Base-by-base conservation (phyloP, 495 filamentous ascomycete genomes). In the Penicillium riverlandense region DNA sequence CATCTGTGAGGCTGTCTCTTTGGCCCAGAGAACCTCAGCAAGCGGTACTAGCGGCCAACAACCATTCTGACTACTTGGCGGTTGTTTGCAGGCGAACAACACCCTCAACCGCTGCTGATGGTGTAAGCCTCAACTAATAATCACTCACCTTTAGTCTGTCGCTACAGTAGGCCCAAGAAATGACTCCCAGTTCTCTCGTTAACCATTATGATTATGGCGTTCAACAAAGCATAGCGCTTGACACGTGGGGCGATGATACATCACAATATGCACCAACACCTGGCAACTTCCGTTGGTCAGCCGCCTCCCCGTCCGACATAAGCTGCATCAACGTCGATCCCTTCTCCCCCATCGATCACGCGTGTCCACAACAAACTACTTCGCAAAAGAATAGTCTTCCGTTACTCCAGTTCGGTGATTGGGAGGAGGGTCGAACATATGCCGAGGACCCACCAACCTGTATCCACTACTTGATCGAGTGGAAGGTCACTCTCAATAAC, bases 401-500 rank as follows among this genome's bases (percentile, higher is more conserved):
- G 29, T 43, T 49, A 22, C 50, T 53, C 32, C 11, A 37, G 14
- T 38, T 48, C 30, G 34, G 29, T 35, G 44, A 52, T 33, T 54
- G 31, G 52, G 47, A 54, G 15, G 44, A 54, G 35, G 43, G 41
- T 41, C 16, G 33, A 40, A 29, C 33, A 39, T 41, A 22, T 22
- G 22, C 3, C 22, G 22, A 22, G 22, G 22, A 22, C 6, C 45
- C 47, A 41, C 59, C 59, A 29, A 54, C 15, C 38, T 60, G 37
- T 49, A 49, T 62, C 36, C 54, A 62, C 49, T 66, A 66, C 47
- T 53, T 48, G 29, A 62, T 65, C 40, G 60, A 67, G 37, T 67
- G 56, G 58, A 67, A 62, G 52, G 44, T 67, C 4, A 55, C 43
- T 12, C 38, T 69, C 8, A 66, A 67, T 40, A 63, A 69, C 28